These are phyloP conservation scores for Rheum nobile DNA, from an alignment of 148 eudicot species.

Conservation along the genomic window DNA sequence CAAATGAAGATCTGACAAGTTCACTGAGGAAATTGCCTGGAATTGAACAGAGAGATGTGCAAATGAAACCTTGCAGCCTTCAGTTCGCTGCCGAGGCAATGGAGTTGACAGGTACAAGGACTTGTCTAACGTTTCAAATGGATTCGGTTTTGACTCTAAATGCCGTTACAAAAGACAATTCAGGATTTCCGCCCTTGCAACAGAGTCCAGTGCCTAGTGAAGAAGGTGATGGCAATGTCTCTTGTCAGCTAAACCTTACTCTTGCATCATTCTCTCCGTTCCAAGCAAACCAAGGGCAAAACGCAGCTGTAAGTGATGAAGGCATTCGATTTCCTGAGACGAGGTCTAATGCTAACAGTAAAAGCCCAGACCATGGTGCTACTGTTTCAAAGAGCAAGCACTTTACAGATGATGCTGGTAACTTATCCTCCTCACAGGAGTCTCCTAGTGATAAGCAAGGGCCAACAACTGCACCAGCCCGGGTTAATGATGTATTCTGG, in stretches of 20 bases:
- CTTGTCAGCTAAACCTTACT: conserved; percentile 71
- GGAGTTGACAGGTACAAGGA: conserved; percentile 52
- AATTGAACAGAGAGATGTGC: conserved; percentile 32
- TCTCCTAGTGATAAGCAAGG: conserved; percentile 29
- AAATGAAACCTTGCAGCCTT: conserved; percentile 24
- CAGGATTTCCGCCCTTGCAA: conserved; percentile 32
- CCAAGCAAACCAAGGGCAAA: conserved; percentile 30
- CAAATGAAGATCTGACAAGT: conserved; percentile 63
- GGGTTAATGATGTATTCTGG: conserved; percentile 84
- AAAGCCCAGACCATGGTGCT: conserved; percentile 16
- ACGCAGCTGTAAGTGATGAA: conserved; percentile 27
- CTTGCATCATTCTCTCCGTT: conserved; percentile 55
- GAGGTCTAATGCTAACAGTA: conserved; percentile 13
- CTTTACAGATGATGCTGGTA: conserved; percentile 13
- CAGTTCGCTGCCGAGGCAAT: conserved; percentile 38
- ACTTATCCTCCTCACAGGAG: conserved; percentile 36
- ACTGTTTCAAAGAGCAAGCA: conserved; percentile 14
- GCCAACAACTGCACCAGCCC: conserved; percentile 29
- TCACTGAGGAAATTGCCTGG: conserved; percentile 36
- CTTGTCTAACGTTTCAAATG: conserved; percentile 45
- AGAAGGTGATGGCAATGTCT: conserved; percentile 47
- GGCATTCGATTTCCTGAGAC: conserved; percentile 20
- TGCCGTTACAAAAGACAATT: conserved; percentile 27
- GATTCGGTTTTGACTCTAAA: conserved; percentile 42
- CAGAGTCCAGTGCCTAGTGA: conserved; percentile 29